Base-by-base conservation (phyloP, 2,329 filamentous ascomycete species). In the Ophiostoma australiae region DNA sequence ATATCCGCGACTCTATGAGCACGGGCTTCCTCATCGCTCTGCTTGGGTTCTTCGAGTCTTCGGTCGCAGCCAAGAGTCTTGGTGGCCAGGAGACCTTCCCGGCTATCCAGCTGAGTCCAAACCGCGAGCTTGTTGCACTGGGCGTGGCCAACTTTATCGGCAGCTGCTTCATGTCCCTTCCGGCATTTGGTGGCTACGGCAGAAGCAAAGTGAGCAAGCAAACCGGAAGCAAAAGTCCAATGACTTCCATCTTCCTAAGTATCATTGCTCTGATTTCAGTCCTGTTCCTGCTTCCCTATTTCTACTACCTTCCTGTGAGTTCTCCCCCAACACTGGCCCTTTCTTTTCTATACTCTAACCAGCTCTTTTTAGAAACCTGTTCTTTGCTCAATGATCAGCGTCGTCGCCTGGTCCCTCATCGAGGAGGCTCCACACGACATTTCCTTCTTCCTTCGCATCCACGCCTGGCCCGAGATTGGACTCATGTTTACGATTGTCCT, bases 21-120 rank as follows among this genome's bases (percentile, higher is more conserved):
- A 98, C 95, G 0, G 91, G 93, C 0, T 97, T 99, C 77, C 84
- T 98, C 70, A 97, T 99, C 74, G 93, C 94, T 0, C 84, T 99
- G 33, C 88, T 99, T 0, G 95, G 95, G n/a, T 99, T 99, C 80
- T 99, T 99, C 76, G 95, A 99, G 80, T 97, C 93, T 2, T 97
- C 93, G 0, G 93, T 99, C 15, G 95, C 95, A 0, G 95, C 95
- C 48, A 98, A 98, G 81, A 94, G 92, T 73, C 82, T 99, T 2
- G 91, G 91, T 7, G 87, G 87, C 61, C 83, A 83, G 69, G 87
- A 90, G 73, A 87, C 87, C 11, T 90, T 97, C 41, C 87, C 91
- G 72, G 91, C 89, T 41, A 92, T 97, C 78, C 87, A 91, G 69
- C 84, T 97, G 61, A 97, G 93, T 77, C 88, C 95, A 1, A 99